Evolutionary conservation across 108 stramenopile species (phyloP).

Genomic region (Nitzschia inconspicua): DNA sequence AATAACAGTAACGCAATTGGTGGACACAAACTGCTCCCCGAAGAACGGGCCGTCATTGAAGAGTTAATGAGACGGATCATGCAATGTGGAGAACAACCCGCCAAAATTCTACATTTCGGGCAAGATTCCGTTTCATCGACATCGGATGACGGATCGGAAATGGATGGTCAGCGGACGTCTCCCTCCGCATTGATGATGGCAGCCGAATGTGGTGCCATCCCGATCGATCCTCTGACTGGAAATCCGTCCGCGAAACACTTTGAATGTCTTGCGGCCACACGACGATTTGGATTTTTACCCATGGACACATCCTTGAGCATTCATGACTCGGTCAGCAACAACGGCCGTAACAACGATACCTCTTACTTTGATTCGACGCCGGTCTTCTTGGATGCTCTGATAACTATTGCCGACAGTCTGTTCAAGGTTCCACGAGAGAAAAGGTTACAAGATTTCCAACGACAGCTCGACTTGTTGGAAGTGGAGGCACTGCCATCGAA

Average conservation of each 20-base stretch:
- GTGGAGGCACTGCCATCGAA: conserved; percentile 74
- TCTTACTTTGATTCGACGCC: conserved; percentile 69
- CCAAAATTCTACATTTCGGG: conserved; percentile 52
- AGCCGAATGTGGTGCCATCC: conserved; percentile 54
- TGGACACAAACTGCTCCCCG: conserved; percentile 48
- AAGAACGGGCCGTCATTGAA: conserved; percentile 75
- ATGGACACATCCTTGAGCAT: conserved; percentile 34
- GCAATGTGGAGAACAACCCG: conserved; percentile 62
- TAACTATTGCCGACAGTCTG: conserved; percentile 70
- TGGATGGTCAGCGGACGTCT: conserved; percentile 6
- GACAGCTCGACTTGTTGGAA: conserved; percentile 57
- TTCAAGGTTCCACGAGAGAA: conserved; percentile 49
- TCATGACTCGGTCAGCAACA: neutral
- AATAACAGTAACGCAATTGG: neutral
- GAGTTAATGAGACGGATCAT: conserved; percentile 59
- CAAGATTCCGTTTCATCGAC: conserved; percentile 10
- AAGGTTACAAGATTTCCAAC: conserved; percentile 51
- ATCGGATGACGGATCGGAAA: neutral
- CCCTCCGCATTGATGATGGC: conserved; percentile 46
- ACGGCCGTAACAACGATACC: conserved; percentile 4
- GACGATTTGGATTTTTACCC: conserved; percentile 61
- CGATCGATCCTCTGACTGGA: conserved; percentile 61
- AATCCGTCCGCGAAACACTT: conserved; percentile 56
- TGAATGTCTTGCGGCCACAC: conserved; percentile 47
- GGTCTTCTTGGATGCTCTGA: conserved; percentile 73